These are phyloP conservation scores for Epichloe gansuensis DNA, from an alignment of 2,329 filamentous ascomycete species.

Conservation along the genomic window DNA sequence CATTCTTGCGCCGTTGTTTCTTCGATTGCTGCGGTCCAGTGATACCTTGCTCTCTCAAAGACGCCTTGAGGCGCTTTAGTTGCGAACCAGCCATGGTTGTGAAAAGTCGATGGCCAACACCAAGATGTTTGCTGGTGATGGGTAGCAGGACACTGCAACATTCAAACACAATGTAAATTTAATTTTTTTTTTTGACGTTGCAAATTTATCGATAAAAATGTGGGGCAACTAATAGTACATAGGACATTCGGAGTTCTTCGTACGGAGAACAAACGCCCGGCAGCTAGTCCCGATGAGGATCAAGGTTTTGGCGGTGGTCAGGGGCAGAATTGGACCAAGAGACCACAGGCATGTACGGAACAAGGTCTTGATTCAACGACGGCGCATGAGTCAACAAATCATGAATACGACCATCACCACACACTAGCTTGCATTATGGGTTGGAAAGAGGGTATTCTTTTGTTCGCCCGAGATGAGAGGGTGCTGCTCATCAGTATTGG, in stretches of 20 bases:
- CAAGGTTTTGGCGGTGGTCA: slow-evolving; percentile 10
- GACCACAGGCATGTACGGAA: neutral
- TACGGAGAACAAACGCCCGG: neutral
- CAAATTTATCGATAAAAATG: slow-evolving; percentile 8
- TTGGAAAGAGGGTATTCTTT: slow-evolving; percentile 17
- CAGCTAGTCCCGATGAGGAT: slow-evolving; percentile 3
- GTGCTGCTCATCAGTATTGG: slow-evolving; percentile 40
- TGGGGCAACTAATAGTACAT: neutral
- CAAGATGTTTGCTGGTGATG: slow-evolving; percentile 7
- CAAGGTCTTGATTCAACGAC: neutral
- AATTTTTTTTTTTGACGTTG: slow-evolving; percentile 4
- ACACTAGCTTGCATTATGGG: slow-evolving; percentile 22
- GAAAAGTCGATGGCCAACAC: neutral
- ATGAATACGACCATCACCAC: slow-evolving; percentile 8
- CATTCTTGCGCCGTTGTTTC: slow-evolving; percentile 72
- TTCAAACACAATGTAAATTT: neutral
- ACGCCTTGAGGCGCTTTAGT: slow-evolving; percentile 88
- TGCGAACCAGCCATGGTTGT: slow-evolving; percentile 80
- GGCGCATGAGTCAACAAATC: slow-evolving; percentile 3
- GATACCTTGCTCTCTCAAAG: slow-evolving; percentile 77
- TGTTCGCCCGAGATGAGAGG: slow-evolving; percentile 35
- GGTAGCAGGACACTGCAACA: neutral
- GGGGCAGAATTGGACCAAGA: slow-evolving; percentile 9
- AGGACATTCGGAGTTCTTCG: neutral
- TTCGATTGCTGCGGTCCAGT: slow-evolving; percentile 88